phyloP scores from a whole-genome alignment of 108 stramenopile species.

The Aurantiochytrium sp. region DNA sequence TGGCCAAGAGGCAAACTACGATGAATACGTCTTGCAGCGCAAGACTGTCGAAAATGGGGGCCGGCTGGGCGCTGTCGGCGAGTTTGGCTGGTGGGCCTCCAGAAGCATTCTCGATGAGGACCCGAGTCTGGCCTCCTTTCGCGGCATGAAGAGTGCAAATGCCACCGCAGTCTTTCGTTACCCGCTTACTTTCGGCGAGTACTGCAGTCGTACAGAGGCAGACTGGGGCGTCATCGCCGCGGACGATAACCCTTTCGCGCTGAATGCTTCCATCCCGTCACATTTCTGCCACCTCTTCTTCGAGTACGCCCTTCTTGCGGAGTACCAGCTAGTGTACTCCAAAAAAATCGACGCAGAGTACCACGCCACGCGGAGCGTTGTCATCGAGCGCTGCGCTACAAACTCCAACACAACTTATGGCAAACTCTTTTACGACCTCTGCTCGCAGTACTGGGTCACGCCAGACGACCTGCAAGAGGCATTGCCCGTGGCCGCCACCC shows the following conservation, averaged over 20 bases:
- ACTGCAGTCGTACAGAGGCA: background rate
- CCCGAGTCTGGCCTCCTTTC: background rate
- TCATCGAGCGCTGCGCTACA: background rate
- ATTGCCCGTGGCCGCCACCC: background rate
- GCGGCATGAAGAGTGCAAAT: background rate
- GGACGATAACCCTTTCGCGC: background rate
- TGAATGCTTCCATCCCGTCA: background rate
- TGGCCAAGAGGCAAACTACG: background rate
- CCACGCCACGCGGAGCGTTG: background rate
- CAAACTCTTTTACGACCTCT: background rate
- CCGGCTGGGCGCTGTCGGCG: background rate
- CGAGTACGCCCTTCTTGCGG: background rate
- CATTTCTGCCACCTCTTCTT: constrained; percentile 27
- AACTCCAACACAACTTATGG: background rate
- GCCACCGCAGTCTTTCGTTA: background rate
- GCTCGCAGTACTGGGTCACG: constrained; percentile 11
- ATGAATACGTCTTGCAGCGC: background rate
- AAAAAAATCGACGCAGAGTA: background rate
- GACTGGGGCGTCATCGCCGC: constrained; percentile 6
- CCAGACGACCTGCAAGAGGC: background rate
- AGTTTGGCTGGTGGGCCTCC: constrained; percentile 9
- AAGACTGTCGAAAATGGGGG: constrained; percentile 24
- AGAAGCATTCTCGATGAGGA: background rate
- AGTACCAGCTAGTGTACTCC: background rate
- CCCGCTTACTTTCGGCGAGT: background rate